A percentile compares a stretch with the other conserved stretches of the same genome.
Evolutionary conservation across 169 alveolate genomes (phyloP).

Genomic region (Cyclospora cayetanensis): DNA sequence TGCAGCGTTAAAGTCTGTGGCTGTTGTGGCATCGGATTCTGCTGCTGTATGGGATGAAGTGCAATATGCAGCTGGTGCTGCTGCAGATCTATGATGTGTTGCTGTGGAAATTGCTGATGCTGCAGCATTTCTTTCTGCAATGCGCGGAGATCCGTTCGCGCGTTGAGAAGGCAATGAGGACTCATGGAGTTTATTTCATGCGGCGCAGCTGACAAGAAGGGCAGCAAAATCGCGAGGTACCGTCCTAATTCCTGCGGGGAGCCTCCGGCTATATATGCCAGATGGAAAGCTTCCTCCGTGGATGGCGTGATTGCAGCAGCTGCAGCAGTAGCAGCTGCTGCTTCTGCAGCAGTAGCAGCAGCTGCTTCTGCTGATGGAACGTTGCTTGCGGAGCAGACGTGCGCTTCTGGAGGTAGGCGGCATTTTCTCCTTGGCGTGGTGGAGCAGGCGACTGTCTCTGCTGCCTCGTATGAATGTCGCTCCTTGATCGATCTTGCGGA

Average conservation of each 20-base stretch:
- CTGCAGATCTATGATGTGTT: neutral
- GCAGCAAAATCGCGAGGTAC: conserved; percentile 12
- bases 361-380: conserved; percentile 30
- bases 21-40: conserved; percentile 17
- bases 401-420: too few species aligned
- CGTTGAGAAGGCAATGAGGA: conserved; percentile 1
- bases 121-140: neutral
- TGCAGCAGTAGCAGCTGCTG: conserved; percentile 3
- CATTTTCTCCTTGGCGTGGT: too few species aligned
- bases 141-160: conserved; percentile 21
- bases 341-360: too few species aligned
- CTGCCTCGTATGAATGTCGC: too few species aligned
- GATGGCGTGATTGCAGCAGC: neutral
- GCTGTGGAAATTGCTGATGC: conserved; percentile 15
- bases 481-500: too few species aligned
- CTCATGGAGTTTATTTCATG: neutral
- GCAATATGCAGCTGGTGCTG: neutral
- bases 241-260: neutral
- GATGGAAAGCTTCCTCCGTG: conserved; percentile 19
- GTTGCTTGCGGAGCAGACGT: too few species aligned
- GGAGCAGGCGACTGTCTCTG: too few species aligned
- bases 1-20: neutral
- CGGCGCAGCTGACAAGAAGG: conserved; percentile 22
- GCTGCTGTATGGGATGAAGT: conserved; percentile 5
- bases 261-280: neutral